Evolutionary conservation across 2,329 filamentous ascomycete genomes (phyloP).

Genomic region (Talaromyces sp.): DNA sequence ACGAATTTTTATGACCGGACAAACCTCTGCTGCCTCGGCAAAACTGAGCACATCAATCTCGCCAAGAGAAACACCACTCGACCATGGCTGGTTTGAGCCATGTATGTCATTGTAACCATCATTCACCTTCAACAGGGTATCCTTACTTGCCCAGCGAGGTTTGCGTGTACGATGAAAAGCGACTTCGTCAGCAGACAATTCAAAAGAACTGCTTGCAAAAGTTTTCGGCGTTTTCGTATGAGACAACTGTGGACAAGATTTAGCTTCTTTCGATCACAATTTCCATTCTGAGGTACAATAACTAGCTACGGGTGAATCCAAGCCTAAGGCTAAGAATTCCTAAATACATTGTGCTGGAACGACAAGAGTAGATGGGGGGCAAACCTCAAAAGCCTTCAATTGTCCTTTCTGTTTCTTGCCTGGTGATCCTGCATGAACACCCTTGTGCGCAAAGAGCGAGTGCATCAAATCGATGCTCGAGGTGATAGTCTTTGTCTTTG

Average conservation of each 20-base stretch:
- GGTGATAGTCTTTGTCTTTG: constrained; percentile 62
- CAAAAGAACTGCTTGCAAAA: constrained; percentile 57
- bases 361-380: constrained; percentile 51
- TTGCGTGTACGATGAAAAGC: constrained; percentile 71
- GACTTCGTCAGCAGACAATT: constrained; percentile 62
- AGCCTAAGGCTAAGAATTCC: constrained; percentile 17
- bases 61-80: constrained; percentile 50
- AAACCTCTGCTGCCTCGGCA: constrained; percentile 24
- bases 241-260: constrained; percentile 66
- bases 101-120: constrained; percentile 33
- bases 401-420: constrained; percentile 57
- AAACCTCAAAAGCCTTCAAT: constrained; percentile 79
- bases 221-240: constrained; percentile 76
- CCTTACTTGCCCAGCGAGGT: constrained; percentile 73
- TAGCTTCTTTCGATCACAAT: constrained; percentile 32
- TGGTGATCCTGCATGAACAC: constrained; percentile 46
- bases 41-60: constrained; percentile 31
- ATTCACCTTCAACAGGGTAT: constrained; percentile 65
- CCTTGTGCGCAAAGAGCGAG: constrained; percentile 74
- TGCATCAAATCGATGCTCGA: constrained; percentile 97
- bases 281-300: constrained; percentile 37
- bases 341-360: constrained; percentile 25
- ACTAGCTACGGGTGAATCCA: constrained; percentile 26
- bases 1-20: constrained; percentile 4
- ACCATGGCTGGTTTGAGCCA: constrained; percentile 44